Percentiles rank a stretch among this genome's conserved stretches.
phyloP scores from a whole-genome alignment of 1,284 basidiomycete species.

The Meira nashicola region DNA sequence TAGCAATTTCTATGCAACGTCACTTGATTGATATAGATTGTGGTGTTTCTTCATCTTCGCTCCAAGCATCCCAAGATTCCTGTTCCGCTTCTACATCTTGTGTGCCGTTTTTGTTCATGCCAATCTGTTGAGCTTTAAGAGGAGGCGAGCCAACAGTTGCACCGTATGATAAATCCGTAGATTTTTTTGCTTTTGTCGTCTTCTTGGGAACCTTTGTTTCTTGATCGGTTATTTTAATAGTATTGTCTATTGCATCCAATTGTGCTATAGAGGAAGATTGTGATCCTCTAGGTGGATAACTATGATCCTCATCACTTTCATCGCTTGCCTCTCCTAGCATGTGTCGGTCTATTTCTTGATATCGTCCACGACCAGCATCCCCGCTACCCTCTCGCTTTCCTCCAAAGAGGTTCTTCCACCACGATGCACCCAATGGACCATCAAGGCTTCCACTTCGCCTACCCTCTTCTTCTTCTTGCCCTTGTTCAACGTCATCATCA shows the following conservation, averaged over 20 bases:
- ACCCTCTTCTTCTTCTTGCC: background rate
- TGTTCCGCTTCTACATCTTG: slow-evolving; percentile 1
- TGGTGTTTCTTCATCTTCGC: background rate
- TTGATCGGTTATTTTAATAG: background rate
- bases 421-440: background rate
- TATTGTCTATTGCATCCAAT: background rate
- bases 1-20: too few relatives aligned
- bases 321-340: slow-evolving; percentile 12
- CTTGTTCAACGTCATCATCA: background rate
- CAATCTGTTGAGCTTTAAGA: background rate
- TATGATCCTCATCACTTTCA: slow-evolving; percentile 11
- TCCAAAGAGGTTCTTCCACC: background rate
- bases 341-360: slow-evolving; percentile 3
- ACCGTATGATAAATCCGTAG: background rate
- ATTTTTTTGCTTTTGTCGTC: background rate
- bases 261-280: background rate
- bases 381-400: background rate
- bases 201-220: background rate
- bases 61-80: slow-evolving; percentile 11
- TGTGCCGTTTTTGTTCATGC: too few relatives aligned
- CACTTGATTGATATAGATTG: background rate
- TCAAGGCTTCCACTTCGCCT: background rate
- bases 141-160: background rate
- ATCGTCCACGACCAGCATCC: too few relatives aligned
- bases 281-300: slow-evolving; percentile 3